Evolutionary conservation across 2,329 filamentous ascomycete species (phyloP), one percentile per base, ranked within the genome.

Genomic region (Cyclaneusma minus): DNA sequence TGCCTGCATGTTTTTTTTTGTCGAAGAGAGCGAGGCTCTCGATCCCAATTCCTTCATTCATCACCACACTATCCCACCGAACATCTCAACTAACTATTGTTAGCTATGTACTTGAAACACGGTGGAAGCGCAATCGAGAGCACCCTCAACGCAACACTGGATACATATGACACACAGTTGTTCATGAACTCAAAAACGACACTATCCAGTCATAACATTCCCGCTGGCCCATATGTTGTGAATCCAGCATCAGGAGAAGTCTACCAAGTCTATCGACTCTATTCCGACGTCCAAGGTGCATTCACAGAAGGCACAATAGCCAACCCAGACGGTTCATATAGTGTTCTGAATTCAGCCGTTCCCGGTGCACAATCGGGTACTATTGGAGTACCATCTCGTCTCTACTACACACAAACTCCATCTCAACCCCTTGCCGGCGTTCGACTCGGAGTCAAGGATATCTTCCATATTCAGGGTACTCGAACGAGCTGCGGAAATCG

Each of bases 401-500:
- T 75, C 0, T 73, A 73, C 48, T 68, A 55, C 45, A 60, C 54
- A 3, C 59, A 54, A 23, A 65, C 61, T 1, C 38, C 45, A 0
- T 51, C 56, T n/a, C 60, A 66, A 38, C 69, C 68, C 1, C 51
- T 77, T 0, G 62, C 66, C 4, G 70, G 72, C 11, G 58, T 72
- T 3, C 58, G 71, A 11, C 43, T 76, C 1, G 69, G 60, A 1
- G 55, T 76, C 29, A 78, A 77, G 42, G 72, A 77, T 35, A 66
- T 73, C 24, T 69, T 59, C 38, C 55, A 70, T 34, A 45, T 75
- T 20, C 55, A 58, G 13, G 72, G 72, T 2, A 44, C 72, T 0
- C 55, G 56, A 8, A 72, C 65, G 0, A 56, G 56, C 1, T 54
- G 63, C 16, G 72, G 70, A 0, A 74, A 68, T 29, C 52, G 64